Percentiles rank a stretch among this genome's conserved stretches.
phyloP scores from a whole-genome alignment of 345 rosid species.

The Dipteronia sinensis region DNA sequence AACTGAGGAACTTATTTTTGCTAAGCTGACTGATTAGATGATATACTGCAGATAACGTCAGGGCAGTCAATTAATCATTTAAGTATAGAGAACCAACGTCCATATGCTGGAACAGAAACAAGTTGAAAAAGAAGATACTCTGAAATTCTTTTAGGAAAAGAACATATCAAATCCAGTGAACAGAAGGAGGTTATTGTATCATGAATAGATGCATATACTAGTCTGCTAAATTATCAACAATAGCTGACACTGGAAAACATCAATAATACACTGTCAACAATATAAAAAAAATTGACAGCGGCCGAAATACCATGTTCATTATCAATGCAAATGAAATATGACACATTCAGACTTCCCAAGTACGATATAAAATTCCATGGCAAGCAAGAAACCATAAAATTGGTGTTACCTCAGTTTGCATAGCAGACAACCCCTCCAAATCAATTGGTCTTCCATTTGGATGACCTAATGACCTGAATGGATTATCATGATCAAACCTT shows the following conservation, averaged over 20 bases:
- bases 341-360: not conserved
- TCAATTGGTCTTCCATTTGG: slow-evolving; percentile 75
- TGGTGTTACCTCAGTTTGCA: slow-evolving; percentile 82
- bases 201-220: not conserved
- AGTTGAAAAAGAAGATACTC: not conserved
- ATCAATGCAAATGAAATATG: not conserved
- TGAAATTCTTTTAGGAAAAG: not conserved
- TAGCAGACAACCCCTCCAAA: slow-evolving; percentile 71
- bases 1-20: not conserved
- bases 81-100: not conserved
- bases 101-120: not conserved
- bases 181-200: not conserved
- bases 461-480: slow-evolving; percentile 72
- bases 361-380: not conserved
- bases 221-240: not conserved
- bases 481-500: slow-evolving; percentile 83
- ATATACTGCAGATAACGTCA: not conserved
- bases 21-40: not conserved
- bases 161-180: not conserved
- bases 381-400: slow-evolving; percentile 1
- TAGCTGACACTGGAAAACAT: not conserved
- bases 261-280: not conserved
- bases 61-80: not conserved
- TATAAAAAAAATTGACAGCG: not conserved
- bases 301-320: not conserved